Conservation (phyloP, 2,329 filamentous ascomycete genomes). For the Ophiostoma sp. region DNA sequence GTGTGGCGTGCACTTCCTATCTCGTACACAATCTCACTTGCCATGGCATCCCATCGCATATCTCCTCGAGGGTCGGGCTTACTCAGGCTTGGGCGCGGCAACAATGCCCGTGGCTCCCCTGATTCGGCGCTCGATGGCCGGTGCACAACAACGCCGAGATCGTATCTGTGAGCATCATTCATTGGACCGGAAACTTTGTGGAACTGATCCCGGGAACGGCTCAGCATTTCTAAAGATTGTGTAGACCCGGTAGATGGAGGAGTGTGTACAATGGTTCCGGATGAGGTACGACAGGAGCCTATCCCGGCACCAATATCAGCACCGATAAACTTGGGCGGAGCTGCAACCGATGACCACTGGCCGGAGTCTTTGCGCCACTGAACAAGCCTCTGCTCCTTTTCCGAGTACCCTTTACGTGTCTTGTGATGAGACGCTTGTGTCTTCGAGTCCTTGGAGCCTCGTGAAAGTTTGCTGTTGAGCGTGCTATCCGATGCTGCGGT, state of each 20-base stretch:
- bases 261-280: constrained; percentile 39
- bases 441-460: constrained; percentile 27
- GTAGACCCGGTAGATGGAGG: constrained; percentile 26
- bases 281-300: constrained; percentile 29
- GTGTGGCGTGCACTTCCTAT: neutral
- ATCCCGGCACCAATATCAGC: neutral
- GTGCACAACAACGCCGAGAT: neutral
- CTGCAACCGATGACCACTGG: constrained; percentile 46
- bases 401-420: constrained; percentile 39
- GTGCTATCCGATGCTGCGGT: constrained; percentile 40
- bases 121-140: neutral
- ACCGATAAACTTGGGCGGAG: neutral
- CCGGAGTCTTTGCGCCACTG: constrained; percentile 43
- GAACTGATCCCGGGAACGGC: neutral
- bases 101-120: neutral
- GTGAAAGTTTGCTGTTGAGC: constrained; percentile 14
- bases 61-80: constrained; percentile 19
- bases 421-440: constrained; percentile 35
- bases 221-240: neutral
- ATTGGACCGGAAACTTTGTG: neutral
- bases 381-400: constrained; percentile 33
- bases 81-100: constrained; percentile 17
- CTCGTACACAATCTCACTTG: neutral
- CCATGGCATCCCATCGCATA: neutral
- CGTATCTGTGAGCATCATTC: neutral